Evolutionary conservation across 331 rosid species (phyloP).

Genomic region (Cydonia oblonga): DNA sequence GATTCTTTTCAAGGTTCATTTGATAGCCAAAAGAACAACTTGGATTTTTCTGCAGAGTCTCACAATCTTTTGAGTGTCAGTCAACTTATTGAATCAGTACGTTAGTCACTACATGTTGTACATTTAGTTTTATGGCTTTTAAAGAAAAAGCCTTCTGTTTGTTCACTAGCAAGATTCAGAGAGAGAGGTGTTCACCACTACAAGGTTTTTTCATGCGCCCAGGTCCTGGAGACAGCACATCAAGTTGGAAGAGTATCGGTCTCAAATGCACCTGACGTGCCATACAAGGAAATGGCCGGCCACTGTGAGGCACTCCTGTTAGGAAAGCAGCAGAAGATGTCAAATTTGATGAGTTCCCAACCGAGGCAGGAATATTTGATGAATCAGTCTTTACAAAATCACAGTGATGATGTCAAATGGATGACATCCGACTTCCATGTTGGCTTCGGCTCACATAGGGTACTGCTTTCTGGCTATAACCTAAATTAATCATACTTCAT

Average conservation of each 20-base stretch:
- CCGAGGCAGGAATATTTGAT: slow-evolving; percentile 29
- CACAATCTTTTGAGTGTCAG: slow-evolving; percentile 55
- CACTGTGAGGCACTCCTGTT: slow-evolving; percentile 68
- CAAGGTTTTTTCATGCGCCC: slow-evolving; percentile 6
- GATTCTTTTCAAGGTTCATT: slow-evolving; percentile 41
- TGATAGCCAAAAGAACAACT: slow-evolving; percentile 37
- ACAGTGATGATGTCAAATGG: slow-evolving; percentile 21
- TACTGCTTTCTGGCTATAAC: slow-evolving; percentile 14
- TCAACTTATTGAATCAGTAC: slow-evolving; percentile 85
- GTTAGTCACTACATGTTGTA: slow-evolving; percentile 25
- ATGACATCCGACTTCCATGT: not conserved
- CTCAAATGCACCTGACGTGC: slow-evolving; percentile 32
- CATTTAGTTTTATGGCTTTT: slow-evolving; percentile 3
- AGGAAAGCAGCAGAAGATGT: slow-evolving; percentile 74
- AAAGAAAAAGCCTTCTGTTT: not conserved
- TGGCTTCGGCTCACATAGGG: slow-evolving; percentile 24
- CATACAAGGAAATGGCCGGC: slow-evolving; percentile 73
- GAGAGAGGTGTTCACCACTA: not conserved
- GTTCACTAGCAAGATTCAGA: not conserved
- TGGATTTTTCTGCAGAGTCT: slow-evolving; percentile 27
- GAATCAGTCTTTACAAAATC: slow-evolving; percentile 18
- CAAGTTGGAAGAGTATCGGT: slow-evolving; percentile 54
- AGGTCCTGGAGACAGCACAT: slow-evolving; percentile 63
- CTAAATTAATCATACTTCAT: not conserved
- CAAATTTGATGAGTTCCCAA: slow-evolving; percentile 45